Conservation (phyloP, 495 filamentous ascomycete genomes). For the Immersiella caudata region DNA sequence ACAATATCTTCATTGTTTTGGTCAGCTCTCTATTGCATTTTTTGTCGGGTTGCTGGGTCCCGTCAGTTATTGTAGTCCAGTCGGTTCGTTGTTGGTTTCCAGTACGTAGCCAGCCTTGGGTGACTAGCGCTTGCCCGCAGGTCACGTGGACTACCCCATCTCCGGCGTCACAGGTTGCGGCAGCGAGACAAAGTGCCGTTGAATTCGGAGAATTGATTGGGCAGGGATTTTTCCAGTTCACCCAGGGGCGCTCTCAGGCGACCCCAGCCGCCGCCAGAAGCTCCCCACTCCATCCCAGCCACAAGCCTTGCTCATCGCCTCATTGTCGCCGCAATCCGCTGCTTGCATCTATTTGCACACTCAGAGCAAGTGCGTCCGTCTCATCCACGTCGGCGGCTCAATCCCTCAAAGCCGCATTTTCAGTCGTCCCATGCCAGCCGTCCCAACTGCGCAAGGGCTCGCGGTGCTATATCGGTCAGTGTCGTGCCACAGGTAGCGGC, state of each 20-base stretch:
- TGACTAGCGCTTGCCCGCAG: background rate
- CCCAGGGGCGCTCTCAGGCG: background rate
- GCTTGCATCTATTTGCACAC: background rate
- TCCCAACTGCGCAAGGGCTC: background rate
- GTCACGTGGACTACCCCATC: constrained; percentile 16
- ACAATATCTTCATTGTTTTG: no score
- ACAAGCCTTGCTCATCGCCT: constrained; percentile 7
- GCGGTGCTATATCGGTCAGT: background rate
- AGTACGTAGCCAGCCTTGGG: no score
- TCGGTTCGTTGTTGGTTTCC: background rate
- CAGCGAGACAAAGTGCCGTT: constrained; percentile 17
- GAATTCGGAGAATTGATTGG: constrained; percentile 41
- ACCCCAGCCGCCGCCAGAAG: constrained; percentile 3
- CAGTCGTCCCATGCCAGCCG: background rate
- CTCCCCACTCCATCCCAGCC: constrained; percentile 13
- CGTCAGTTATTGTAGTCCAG: background rate
- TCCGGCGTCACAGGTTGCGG: constrained; percentile 5
- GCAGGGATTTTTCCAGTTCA: constrained; percentile 19
- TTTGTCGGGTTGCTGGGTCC: background rate
- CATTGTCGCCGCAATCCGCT: constrained; percentile 9
- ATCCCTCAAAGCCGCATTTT: background rate
- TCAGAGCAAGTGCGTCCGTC: background rate
- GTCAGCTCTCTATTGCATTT: no score
- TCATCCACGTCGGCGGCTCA: background rate
- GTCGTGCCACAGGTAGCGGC: background rate